Evolutionary conservation across 2,329 filamentous ascomycete species (phyloP), one percentile per base, ranked within the genome.

Genomic region (Neophaeococcomyces aloes): DNA sequence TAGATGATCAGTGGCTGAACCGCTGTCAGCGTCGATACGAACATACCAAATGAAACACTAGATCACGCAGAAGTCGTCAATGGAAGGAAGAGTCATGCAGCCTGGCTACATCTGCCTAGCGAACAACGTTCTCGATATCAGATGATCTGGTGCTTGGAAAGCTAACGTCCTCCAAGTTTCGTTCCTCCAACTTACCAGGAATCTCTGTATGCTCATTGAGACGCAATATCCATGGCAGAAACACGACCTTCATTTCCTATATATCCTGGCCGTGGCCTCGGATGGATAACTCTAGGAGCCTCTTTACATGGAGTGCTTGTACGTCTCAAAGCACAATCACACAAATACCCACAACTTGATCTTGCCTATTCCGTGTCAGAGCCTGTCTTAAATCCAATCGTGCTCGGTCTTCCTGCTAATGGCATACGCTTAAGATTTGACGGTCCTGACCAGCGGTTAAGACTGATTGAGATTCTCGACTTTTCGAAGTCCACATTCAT

Each of bases 391-490:
- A 76, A 85, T 21, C 85, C 87, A 0, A 75, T 95, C 14, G 69
- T 85, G 33, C 65, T 96, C 44, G 73, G 72, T 14, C 75, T 98
- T 3, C 84, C 88, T 1, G 74, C 78, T 3, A 98, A 96, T 64
- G 91, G 91, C 21, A 64, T 98, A 23, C 83, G 89, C 10, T 68
- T 98, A 42, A 86, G 86, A 32, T 98, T 98, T 59, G 91, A 98
- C 59, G 91, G 88, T 0, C 80, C 85, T 3, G 88, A 96, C 57
- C 91, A 98, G 64, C 79, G 89, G 29, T 69, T 98, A 32, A 83
- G 91, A 2, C 68, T 98, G 48, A 86, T 98, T 54, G 91, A 98
- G 63, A 78, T 96, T 6, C 65, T 86, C 42, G 87, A 96, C 65
- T 95, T 98, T 59, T 79, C 82, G 36, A 91, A 86, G 61, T 86